Percentiles rank a stretch among this genome's conserved stretches.
phyloP scores from a whole-genome alignment of 78 protist genomes.

The Speleostelium caveatum region DNA sequence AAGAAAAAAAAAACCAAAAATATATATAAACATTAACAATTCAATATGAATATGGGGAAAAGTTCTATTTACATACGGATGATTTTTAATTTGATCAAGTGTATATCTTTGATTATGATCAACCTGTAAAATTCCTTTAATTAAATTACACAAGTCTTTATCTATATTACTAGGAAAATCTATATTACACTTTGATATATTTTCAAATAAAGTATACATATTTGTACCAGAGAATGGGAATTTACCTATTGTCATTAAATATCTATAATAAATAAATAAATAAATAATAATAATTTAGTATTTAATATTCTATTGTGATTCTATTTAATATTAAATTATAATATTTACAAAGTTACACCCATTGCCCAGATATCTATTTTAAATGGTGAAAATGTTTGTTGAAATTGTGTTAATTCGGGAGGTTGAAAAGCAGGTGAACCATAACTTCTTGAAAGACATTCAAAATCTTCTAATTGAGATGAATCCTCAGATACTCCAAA shows the following conservation, averaged over 20 bases:
- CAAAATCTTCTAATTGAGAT: conserved; percentile 44
- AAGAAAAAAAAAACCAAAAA: not conserved
- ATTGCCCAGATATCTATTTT: conserved; percentile 79
- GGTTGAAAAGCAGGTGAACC: conserved; percentile 91
- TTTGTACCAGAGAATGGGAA: conserved; percentile 77
- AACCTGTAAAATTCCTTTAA: conserved; percentile 65
- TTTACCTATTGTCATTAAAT: conserved; percentile 74
- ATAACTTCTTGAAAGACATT: conserved; percentile 69
- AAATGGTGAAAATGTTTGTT: conserved; percentile 51
- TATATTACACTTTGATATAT: conserved; percentile 74
- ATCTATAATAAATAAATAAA: too few species aligned
- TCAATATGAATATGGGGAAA: not conserved
- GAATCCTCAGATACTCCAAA: conserved; percentile 84
- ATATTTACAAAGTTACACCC: conserved; percentile 74
- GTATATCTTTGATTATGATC: conserved; percentile 77
- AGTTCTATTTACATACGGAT: conserved; percentile 20
- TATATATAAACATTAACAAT: not conserved
- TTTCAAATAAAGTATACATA: conserved; percentile 70
- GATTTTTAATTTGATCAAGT: conserved; percentile 71
- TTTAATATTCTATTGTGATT: not conserved
- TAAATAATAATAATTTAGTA: not conserved
- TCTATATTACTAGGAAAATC: conserved; percentile 63
- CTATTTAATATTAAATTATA: not conserved
- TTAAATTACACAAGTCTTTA: conserved; percentile 29
- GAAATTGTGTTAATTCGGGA: conserved; percentile 84